These are phyloP conservation scores for Sarocladium strictum DNA, from an alignment of 2,329 filamentous ascomycete genomes.

Conservation along the genomic window DNA sequence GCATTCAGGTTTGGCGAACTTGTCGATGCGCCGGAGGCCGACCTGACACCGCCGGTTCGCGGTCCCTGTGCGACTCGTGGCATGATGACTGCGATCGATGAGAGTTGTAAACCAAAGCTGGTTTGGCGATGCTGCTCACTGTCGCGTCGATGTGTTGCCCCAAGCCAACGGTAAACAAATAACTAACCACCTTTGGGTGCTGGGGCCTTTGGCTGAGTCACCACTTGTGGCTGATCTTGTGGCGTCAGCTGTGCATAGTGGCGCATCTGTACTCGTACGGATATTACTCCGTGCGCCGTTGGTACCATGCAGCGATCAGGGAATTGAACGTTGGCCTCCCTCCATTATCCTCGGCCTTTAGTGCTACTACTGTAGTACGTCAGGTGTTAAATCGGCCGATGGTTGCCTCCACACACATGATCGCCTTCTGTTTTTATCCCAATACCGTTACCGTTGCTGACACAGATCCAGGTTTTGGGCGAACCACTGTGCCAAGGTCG, in stretches of 20 bases:
- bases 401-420: neutral
- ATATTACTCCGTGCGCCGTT: too few relatives aligned
- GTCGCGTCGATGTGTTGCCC: conserved; percentile 5
- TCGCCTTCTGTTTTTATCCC: neutral
- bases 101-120: neutral
- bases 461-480: conserved; percentile 1
- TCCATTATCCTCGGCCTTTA: neutral
- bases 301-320: neutral
- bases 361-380: too few relatives aligned
- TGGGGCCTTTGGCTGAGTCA: neutral
- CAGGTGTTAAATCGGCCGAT: neutral
- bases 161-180: neutral
- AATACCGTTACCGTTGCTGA: conserved; percentile 3
- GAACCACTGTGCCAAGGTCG: neutral
- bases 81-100: conserved; percentile 32
- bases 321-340: neutral
- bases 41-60: conserved; percentile 41
- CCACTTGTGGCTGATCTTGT: neutral
- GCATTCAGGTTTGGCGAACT: conserved; percentile 33
- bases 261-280: neutral
- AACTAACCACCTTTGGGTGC: neutral
- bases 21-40: conserved; percentile 37
- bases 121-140: neutral
- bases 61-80: conserved; percentile 52
- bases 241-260: neutral